Conservation (phyloP, 345 rosid genomes). For the Arabidopsis thaliana region TAIR10.1 NC_003070.9:28779001-28779500, state of each 20-base stretch:
- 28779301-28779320: background rate
- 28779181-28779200: conserved; percentile 78
- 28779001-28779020: conserved; percentile 43
- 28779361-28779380: conserved; percentile 46
- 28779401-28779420: conserved; percentile 89
- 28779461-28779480: conserved; percentile 82
- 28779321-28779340: conserved; percentile 37
- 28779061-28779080: background rate
- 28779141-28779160: conserved; percentile 67
- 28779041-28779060: conserved; percentile 42
- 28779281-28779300: background rate
- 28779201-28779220: conserved; percentile 73
- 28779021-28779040: conserved; percentile 44
- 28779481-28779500: conserved; percentile 72
- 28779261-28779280: conserved; percentile 71
- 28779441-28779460: conserved; percentile 75
- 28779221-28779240: conserved; percentile 63
- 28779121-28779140: conserved; percentile 40
- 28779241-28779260: conserved; percentile 68
- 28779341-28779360: conserved; percentile 7
- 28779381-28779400: conserved; percentile 78
- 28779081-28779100: background rate
- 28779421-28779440: conserved; percentile 86
- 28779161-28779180: conserved; percentile 58
- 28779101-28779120: background rate